Conservation (phyloP, 2,329 filamentous ascomycete genomes). For the Sporothrix dimorphospora region DNA sequence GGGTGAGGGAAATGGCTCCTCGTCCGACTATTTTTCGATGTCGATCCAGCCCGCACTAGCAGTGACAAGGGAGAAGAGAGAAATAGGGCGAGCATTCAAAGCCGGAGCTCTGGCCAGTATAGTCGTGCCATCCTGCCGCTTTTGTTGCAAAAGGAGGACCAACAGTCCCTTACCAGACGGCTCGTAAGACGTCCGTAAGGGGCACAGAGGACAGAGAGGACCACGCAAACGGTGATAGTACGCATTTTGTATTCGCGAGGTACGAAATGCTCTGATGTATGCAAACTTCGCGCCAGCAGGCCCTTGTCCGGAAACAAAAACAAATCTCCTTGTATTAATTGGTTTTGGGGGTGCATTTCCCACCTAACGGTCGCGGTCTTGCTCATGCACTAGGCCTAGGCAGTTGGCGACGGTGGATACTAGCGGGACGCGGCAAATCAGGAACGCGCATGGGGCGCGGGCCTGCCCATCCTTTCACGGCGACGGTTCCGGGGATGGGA, state of each 20-base stretch:
- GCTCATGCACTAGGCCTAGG: conserved; percentile 3
- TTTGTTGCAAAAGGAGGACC: background rate
- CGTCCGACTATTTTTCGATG: background rate
- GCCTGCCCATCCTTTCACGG: conserved; percentile 28
- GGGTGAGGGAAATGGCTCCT: background rate
- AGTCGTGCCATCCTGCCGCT: background rate
- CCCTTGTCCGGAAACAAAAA: background rate
- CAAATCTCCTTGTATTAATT: background rate
- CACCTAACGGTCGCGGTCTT: conserved; percentile 13
- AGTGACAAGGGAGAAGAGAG: background rate
- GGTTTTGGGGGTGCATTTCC: background rate
- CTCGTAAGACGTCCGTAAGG: background rate
- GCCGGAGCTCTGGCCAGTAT: no score
- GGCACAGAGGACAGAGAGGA: background rate
- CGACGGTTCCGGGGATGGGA: conserved; percentile 25
- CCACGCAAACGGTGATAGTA: no score
- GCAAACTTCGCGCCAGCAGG: background rate
- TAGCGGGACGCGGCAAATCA: conserved; percentile 29
- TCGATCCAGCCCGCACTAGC: background rate
- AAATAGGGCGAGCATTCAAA: background rate
- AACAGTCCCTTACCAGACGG: background rate
- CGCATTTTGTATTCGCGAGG: background rate
- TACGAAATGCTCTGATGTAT: background rate
- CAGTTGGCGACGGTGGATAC: conserved; percentile 23
- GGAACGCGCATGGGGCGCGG: conserved; percentile 29